These are phyloP conservation scores for Geranomyces michiganensis DNA, from an alignment of 192 early-diverging fungal species.

Conservation along the genomic window DNA sequence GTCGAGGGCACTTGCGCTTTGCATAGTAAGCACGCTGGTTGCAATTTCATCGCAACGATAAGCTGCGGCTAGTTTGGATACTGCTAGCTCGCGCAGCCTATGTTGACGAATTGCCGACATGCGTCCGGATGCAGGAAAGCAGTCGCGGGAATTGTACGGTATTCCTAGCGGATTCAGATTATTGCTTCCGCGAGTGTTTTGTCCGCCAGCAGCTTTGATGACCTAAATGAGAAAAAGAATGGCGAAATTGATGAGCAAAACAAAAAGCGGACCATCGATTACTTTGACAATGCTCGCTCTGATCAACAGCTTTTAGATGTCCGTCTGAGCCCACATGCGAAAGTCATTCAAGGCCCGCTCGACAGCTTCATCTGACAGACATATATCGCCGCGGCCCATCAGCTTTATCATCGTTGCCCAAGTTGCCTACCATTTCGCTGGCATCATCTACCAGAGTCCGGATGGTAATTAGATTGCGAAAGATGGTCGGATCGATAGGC, in stretches of 20 bases:
- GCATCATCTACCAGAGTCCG: conserved; percentile 46
- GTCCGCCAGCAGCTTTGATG: conserved; percentile 38
- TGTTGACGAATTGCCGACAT: conserved; percentile 37
- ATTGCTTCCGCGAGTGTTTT: background rate
- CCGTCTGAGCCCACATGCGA: too few species aligned
- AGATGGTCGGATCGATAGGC: conserved; percentile 37
- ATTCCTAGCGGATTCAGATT: conserved; percentile 27
- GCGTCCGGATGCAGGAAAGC: background rate
- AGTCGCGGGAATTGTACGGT: background rate
- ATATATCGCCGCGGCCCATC: too few species aligned
- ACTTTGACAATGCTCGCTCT: too few species aligned
- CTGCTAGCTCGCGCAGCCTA: conserved; percentile 40
- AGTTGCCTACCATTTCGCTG: conserved; percentile 24
- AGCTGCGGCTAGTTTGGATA: conserved; percentile 39
- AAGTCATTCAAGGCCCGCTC: too few species aligned
- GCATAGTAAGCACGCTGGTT: conserved; percentile 45
- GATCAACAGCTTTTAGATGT: too few species aligned
- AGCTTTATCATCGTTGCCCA: too few species aligned
- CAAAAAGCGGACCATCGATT: too few species aligned
- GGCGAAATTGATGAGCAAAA: too few species aligned
- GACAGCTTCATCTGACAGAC: too few species aligned
- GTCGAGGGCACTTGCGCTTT: conserved; percentile 42
- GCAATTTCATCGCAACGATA: conserved; percentile 46
- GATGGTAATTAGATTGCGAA: conserved; percentile 34
- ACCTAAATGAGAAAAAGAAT: conserved; percentile 20